Evolutionary conservation across 1,139 yeast species (phyloP).

Genomic region (Debaryomyces sp.): DNA sequence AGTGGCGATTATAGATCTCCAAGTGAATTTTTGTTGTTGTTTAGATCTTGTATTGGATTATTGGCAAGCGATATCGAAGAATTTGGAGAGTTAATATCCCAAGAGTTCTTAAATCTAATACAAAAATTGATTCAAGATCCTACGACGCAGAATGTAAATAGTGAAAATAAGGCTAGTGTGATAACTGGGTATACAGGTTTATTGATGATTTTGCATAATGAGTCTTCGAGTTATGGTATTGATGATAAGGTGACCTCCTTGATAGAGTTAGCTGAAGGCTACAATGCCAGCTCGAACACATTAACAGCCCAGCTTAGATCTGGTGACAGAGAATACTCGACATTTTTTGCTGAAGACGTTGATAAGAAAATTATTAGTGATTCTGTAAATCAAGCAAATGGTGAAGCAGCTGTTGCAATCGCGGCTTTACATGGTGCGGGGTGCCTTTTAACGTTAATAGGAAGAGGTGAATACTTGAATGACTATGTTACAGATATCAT

Average conservation of each 20-base stretch:
- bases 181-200: constrained; percentile 49
- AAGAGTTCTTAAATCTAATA: constrained; percentile 40
- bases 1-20: constrained; percentile 41
- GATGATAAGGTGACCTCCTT: constrained; percentile 48
- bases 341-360: constrained; percentile 39
- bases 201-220: constrained; percentile 49
- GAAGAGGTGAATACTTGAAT: constrained; percentile 43
- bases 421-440: constrained; percentile 54
- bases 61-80: constrained; percentile 54
- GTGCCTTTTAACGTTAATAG: constrained; percentile 45
- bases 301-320: constrained; percentile 35
- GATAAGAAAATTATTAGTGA: constrained; percentile 44
- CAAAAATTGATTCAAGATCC: constrained; percentile 38
- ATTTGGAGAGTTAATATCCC: constrained; percentile 47
- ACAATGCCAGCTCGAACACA: constrained; percentile 36
- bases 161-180: constrained; percentile 42
- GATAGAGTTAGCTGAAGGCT: constrained; percentile 51
- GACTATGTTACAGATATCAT: constrained; percentile 42
- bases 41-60: constrained; percentile 46
- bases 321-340: constrained; percentile 50
- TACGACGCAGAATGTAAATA: constrained; percentile 35
- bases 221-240: constrained; percentile 52
- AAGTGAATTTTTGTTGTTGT: constrained; percentile 46
- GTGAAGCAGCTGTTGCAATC: constrained; percentile 44
- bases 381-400: constrained; percentile 31